Conservation (phyloP, 1,284 basidiomycete genomes). For the Leccinum proliferum region DNA sequence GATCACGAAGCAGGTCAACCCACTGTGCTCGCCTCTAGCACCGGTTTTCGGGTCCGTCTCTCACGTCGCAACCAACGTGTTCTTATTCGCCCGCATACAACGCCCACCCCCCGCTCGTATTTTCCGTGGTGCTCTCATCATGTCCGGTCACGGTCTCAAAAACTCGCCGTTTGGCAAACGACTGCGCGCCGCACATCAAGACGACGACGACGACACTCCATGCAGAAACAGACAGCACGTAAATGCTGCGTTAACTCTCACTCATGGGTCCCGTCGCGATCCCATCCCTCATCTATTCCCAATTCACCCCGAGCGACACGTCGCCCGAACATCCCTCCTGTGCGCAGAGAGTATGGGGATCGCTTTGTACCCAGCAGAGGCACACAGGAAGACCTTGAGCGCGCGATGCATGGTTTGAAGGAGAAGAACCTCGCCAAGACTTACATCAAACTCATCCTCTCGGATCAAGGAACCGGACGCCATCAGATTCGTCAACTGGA, state of each 20-base stretch:
- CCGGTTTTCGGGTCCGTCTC: conserved; percentile 29
- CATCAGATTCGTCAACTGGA: too few species aligned
- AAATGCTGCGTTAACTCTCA: conserved; percentile 37
- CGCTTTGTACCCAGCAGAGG: conserved; percentile 72
- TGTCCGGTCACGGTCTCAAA: conserved; percentile 58
- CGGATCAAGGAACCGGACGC: too few species aligned
- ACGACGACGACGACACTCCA: conserved; percentile 48
- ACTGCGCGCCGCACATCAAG: conserved; percentile 58
- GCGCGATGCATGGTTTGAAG: too few species aligned
- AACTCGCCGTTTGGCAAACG: conserved; percentile 79
- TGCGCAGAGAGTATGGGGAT: conserved; percentile 61
- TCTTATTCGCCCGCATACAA: conserved; percentile 35
- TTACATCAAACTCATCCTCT: too few species aligned
- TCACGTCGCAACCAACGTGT: conserved; percentile 35
- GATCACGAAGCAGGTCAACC: conserved; percentile 21
- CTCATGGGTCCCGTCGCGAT: conserved; percentile 35
- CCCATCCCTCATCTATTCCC: conserved; percentile 49
- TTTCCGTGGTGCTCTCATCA: conserved; percentile 23
- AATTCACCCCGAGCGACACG: conserved; percentile 50
- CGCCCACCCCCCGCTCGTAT: background rate
- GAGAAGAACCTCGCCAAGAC: too few species aligned
- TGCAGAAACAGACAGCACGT: conserved; percentile 47
- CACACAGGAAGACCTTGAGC: conserved; percentile 9
- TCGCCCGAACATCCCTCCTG: conserved; percentile 41
- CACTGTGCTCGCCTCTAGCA: background rate